phyloP scores from a whole-genome alignment of 2,329 filamentous ascomycete species.

The Thelonectria blattea region DNA sequence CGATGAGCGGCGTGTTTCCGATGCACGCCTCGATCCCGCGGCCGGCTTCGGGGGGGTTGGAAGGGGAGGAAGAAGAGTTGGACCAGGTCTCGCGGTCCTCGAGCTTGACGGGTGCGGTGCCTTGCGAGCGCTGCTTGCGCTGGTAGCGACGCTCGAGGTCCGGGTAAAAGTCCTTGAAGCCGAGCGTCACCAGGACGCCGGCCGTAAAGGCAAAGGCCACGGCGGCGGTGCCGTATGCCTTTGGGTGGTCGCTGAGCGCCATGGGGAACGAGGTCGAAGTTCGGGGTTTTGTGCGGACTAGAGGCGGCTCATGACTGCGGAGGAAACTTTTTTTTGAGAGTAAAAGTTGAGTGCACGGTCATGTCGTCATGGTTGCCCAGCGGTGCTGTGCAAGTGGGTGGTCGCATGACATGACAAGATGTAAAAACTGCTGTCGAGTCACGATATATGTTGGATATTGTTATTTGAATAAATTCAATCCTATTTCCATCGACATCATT shows the following conservation, averaged over 20 bases:
- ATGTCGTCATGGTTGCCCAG: slow-evolving; percentile 1
- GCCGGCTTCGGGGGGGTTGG: too few relatives aligned
- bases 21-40: slow-evolving; percentile 91
- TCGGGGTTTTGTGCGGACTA: not conserved
- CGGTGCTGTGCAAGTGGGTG: not conserved
- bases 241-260: slow-evolving; percentile 67
- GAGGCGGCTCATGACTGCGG: not conserved
- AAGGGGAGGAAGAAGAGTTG: too few relatives aligned
- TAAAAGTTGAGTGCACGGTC: not conserved
- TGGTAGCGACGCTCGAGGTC: slow-evolving; percentile 72
- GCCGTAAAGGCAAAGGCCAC: slow-evolving; percentile 76
- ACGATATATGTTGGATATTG: too few relatives aligned
- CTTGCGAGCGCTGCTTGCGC: slow-evolving; percentile 44
- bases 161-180: slow-evolving; percentile 80
- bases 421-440: too few relatives aligned
- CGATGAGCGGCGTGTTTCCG: slow-evolving; percentile 88
- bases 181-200: slow-evolving; percentile 76
- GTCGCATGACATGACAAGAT: too few relatives aligned
- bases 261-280: slow-evolving; percentile 44
- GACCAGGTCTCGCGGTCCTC: slow-evolving; percentile 67
- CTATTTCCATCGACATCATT: too few relatives aligned
- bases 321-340: not conserved
- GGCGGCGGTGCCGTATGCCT: slow-evolving; percentile 68
- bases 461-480: too few relatives aligned
- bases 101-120: slow-evolving; percentile 59